phyloP scores from a whole-genome alignment of 1,284 basidiomycete genomes.

The Cryptococcus jaspeensis region DNA sequence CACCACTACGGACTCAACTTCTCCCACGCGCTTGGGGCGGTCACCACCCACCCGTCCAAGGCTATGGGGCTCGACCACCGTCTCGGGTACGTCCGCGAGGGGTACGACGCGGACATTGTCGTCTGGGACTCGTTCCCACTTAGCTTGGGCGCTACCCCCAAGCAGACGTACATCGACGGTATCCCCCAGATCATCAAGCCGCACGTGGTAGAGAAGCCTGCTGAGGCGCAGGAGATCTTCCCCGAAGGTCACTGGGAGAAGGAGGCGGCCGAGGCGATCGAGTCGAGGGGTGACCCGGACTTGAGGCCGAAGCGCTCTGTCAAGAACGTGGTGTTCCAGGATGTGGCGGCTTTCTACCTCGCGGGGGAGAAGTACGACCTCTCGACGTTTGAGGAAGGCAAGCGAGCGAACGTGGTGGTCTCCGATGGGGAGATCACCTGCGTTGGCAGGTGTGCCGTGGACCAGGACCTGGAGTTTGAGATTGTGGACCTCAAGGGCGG shows the following conservation, averaged over 20 bases:
- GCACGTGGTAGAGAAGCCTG: conserved; percentile 40
- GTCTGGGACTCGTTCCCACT: conserved; percentile 87
- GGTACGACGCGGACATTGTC: conserved; percentile 65
- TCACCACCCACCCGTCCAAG: conserved; percentile 74
- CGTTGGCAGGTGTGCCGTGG: conserved; percentile 29
- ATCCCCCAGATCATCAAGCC: conserved; percentile 52
- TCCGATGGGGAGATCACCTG: conserved; percentile 50
- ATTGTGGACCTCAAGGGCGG: conserved; percentile 52
- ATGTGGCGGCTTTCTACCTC: conserved; percentile 40
- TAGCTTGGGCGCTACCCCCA: conserved; percentile 60
- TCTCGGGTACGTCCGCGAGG: conserved; percentile 69
- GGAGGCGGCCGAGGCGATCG: conserved; percentile 40
- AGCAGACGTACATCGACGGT: conserved; percentile 63
- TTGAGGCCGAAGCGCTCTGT: conserved; percentile 33
- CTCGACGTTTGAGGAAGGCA: conserved; percentile 10
- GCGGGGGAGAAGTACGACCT: conserved; percentile 4
- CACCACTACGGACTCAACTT: conserved; percentile 63
- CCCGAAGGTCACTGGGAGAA: conserved; percentile 39
- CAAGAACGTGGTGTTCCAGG: conserved; percentile 46
- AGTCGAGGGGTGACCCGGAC: conserved; percentile 48
- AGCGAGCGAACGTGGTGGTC: conserved; percentile 38
- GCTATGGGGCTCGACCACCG: conserved; percentile 77
- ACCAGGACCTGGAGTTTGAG: conserved; percentile 22
- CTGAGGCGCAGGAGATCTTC: conserved; percentile 41
- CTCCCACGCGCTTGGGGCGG: conserved; percentile 55